A percentile compares a stretch with the other conserved stretches of the same genome.
These are phyloP conservation scores for Saccharomycopsis sp. DNA, from an alignment of 805 yeast species.

Conservation along the genomic window DNA sequence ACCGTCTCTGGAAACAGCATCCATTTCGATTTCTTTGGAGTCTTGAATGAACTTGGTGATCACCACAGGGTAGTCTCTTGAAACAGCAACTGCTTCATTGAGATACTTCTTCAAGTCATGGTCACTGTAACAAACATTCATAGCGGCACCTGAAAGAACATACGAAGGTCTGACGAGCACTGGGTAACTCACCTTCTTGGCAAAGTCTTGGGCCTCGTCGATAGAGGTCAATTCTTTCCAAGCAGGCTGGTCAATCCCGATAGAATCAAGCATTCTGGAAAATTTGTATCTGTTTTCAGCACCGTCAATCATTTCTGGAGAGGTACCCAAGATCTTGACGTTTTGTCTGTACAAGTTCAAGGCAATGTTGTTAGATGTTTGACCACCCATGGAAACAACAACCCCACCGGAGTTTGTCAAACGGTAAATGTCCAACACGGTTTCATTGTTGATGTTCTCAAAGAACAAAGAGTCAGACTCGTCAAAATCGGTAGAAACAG, in stretches of 20 bases:
- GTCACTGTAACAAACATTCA: conserved; percentile 89
- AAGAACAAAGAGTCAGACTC: conserved; percentile 96
- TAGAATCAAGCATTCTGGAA: conserved; percentile 91
- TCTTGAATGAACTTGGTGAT: conserved; percentile 93
- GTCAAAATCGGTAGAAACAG: conserved; percentile 97
- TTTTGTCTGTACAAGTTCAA: conserved; percentile 85
- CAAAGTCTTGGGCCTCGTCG: conserved; percentile 87
- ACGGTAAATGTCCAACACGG: conserved; percentile 91
- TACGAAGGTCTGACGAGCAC: conserved; percentile 96
- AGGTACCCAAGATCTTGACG: conserved; percentile 91
- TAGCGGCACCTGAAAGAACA: conserved; percentile 97
- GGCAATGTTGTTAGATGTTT: conserved; percentile 94
- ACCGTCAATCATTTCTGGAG: conserved; percentile 96
- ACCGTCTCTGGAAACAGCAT: conserved; percentile 95
- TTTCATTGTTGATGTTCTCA: conserved; percentile 89
- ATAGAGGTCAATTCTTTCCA: conserved; percentile 96
- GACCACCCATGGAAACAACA: conserved; percentile 97
- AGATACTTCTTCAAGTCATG: conserved; percentile 83
- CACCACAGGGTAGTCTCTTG: conserved; percentile 97
- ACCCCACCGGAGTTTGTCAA: conserved; percentile 87
- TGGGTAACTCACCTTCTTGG: conserved; percentile 85
- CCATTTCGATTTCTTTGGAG: conserved; percentile 98
- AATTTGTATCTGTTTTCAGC: conserved; percentile 98
- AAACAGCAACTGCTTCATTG: conserved; percentile 92
- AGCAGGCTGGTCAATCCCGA: conserved; percentile 97